phyloP scores from a whole-genome alignment of 2,329 filamentous ascomycete species.

The Epicoccum sorghinum region DNA sequence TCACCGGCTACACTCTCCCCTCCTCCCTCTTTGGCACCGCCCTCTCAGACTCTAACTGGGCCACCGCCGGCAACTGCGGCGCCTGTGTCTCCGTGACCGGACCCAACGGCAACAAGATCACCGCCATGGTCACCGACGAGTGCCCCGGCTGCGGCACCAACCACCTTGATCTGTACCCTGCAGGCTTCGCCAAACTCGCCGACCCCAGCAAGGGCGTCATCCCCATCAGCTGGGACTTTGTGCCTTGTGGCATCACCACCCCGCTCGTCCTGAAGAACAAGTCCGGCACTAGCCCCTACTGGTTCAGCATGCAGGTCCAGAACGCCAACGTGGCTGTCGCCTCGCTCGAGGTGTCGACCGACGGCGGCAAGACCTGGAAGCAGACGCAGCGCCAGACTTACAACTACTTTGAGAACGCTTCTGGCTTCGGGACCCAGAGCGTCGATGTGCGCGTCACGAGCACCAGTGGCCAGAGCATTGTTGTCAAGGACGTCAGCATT shows the following conservation, averaged over 20 bases:
- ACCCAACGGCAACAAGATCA: constrained; percentile 63
- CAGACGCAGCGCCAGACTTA: constrained; percentile 58
- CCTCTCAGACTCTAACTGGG: constrained; percentile 65
- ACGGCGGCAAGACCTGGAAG: constrained; percentile 65
- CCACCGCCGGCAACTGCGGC: constrained; percentile 63
- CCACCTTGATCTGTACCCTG: constrained; percentile 62
- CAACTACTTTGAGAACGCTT: constrained; percentile 66
- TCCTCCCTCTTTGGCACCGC: constrained; percentile 66
- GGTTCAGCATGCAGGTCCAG: constrained; percentile 69
- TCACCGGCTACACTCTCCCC: constrained; percentile 67
- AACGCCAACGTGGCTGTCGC: constrained; percentile 65
- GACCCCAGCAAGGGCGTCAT: constrained; percentile 56
- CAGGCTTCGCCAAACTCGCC: constrained; percentile 58
- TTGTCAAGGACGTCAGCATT: constrained; percentile 59
- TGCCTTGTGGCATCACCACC: constrained; percentile 58
- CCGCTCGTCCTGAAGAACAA: constrained; percentile 61
- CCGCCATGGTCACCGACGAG: constrained; percentile 68
- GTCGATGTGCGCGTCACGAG: constrained; percentile 65
- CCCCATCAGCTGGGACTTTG: constrained; percentile 56
- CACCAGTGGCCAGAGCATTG: constrained; percentile 57
- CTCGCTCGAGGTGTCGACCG: constrained; percentile 65
- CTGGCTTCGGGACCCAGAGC: constrained; percentile 61
- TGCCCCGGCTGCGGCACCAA: constrained; percentile 61
- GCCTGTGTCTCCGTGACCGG: constrained; percentile 66
- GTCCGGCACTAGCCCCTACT: constrained; percentile 57